Conservation (phyloP, 208 protist genomes). For the Sergeia podlipaevii region DNA sequence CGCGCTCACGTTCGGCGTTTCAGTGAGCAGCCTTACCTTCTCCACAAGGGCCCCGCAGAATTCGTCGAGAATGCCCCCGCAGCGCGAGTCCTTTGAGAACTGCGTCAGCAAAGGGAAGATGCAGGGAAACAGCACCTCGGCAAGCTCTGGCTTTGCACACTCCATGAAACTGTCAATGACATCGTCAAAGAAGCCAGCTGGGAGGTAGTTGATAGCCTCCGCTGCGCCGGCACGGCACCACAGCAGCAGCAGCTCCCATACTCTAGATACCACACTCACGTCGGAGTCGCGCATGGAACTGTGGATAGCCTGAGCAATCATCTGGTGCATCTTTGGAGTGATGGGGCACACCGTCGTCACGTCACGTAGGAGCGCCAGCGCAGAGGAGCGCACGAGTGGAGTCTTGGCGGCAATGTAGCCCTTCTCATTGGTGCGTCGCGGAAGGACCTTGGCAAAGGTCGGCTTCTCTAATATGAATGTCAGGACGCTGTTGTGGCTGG, state of each 20-base stretch:
- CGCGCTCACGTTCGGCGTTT: conserved; percentile 59
- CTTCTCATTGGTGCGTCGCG: conserved; percentile 13
- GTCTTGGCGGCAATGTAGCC: conserved; percentile 46
- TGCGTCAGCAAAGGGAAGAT: conserved; percentile 74
- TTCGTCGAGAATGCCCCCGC: conserved; percentile 59
- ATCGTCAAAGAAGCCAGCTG: conserved; percentile 55
- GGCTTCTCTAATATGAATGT: conserved; percentile 49
- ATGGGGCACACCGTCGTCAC: conserved; percentile 59
- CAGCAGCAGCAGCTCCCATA: conserved; percentile 79
- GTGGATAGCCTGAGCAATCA: conserved; percentile 46
- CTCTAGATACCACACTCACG: conserved; percentile 40
- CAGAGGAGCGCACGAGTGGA: conserved; percentile 63
- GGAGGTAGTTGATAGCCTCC: conserved; percentile 55
- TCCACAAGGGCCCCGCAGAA: conserved; percentile 77
- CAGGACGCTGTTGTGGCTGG: conserved; percentile 47
- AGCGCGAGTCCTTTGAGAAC: conserved; percentile 67
- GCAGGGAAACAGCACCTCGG: conserved; percentile 76
- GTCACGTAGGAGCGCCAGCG: conserved; percentile 72
- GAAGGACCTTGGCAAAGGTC: conserved; percentile 38
- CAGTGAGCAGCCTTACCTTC: conserved; percentile 36
- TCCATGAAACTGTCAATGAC: conserved; percentile 76
- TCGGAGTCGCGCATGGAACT: conserved; percentile 43
- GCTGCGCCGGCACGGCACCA: conserved; percentile 54
- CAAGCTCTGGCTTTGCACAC: conserved; percentile 43
- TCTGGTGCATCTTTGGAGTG: conserved; percentile 45